Base-by-base conservation (phyloP, 2,329 filamentous ascomycete genomes). In the Penicillium carneum region DNA sequence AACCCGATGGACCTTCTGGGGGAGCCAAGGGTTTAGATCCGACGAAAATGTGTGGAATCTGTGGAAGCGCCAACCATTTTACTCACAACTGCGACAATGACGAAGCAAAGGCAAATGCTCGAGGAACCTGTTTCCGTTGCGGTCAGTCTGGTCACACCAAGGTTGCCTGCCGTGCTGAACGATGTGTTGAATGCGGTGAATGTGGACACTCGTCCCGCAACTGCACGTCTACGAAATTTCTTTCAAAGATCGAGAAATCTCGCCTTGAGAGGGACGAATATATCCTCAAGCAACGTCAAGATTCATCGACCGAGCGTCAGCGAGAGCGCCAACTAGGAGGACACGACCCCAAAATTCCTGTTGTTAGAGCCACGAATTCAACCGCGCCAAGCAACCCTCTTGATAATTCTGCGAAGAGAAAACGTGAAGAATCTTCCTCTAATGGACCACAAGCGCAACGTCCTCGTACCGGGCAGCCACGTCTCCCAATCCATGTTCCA, bases 51-150 rank as follows among this genome's bases (percentile, higher is more conserved):
- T 83, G 81, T 71, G 75, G 71, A 3, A 72, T 76, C n/a, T 83
- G 81, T 66, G 81, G 81, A 36, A 82, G 79, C 57, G 76, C 74
- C 61, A 66, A 72, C 10, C 81, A 83, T 65, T 77, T 77, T 63
- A 80, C 77, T 1, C 72, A 73, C 52, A 77, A 79, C 46, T 83
- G 81, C 59, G 79, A 83, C 56, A 82, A 83, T 61, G 62, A 69
- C 10, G 78, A 78, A 12, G 80, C 79, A 11, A 73, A 77, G 61
- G 72, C 73, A 36, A 71, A 71, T 12, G 70, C 72, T 34, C 71
- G 73, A 43, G 79, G 79, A 23, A 75, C 65, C 50, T 83, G 82
- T 63, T 73, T 70, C 62, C 75, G 82, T 59, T 84, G 82, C 58
- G 74, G 76, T 18, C 61, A 68, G 26, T 53, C 71, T 26, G 77